Conservation (phyloP, 306 rosid genomes). For the Clitoria ternatea region DNA sequence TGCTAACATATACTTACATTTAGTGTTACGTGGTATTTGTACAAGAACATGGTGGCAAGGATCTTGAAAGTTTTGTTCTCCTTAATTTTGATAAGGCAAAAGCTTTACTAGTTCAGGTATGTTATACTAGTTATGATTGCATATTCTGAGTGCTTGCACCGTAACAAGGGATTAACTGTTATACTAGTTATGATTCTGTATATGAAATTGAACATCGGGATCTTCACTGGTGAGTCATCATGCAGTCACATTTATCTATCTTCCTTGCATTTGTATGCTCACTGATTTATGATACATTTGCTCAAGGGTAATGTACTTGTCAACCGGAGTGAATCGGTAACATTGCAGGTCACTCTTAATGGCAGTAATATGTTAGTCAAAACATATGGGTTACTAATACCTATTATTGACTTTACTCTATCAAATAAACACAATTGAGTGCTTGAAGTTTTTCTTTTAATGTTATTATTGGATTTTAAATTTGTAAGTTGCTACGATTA, state of each 20-base stretch:
- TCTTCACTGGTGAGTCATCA: constrained; percentile 75
- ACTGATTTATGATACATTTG: constrained; percentile 31
- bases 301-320: constrained; percentile 86
- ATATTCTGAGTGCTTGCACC: neutral
- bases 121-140: constrained; percentile 11
- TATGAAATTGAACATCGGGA: constrained; percentile 95
- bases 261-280: neutral
- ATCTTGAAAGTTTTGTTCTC: constrained; percentile 90
- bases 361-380: constrained; percentile 51
- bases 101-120: constrained; percentile 76
- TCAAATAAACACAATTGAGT: constrained; percentile 78
- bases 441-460: constrained; percentile 4
- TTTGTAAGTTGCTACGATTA: constrained; percentile 18
- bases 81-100: constrained; percentile 64
- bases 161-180: constrained; percentile 25
- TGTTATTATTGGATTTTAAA: neutral
- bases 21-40: constrained; percentile 71
- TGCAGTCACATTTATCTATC: constrained; percentile 2
- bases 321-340: constrained; percentile 55
- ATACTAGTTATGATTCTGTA: constrained; percentile 90
- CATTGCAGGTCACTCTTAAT: constrained; percentile 72
- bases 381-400: constrained; percentile 70
- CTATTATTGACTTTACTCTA: constrained; percentile 86
- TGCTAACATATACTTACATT: constrained; percentile 32
- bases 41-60: constrained; percentile 81